These are phyloP conservation scores for Cercospora sojina DNA, from an alignment of 2,329 filamentous ascomycete genomes.

Conservation along the genomic window DNA sequence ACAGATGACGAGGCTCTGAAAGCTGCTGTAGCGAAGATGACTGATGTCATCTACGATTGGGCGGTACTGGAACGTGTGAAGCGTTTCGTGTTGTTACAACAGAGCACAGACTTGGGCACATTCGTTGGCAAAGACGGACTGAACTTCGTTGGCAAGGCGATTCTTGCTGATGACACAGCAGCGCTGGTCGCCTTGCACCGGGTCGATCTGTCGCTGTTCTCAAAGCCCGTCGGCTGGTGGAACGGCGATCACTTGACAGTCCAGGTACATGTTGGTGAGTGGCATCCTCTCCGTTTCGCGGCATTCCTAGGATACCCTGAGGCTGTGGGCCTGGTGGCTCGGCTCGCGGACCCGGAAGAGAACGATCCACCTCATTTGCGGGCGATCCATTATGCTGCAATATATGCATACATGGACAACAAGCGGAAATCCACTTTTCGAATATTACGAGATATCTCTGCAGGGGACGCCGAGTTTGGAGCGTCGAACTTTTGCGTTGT, in stretches of 20 bases:
- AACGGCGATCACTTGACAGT: neutral
- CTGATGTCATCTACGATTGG: neutral
- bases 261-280: neutral
- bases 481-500: neutral
- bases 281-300: neutral
- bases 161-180: neutral
- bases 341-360: neutral
- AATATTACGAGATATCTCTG: neutral
- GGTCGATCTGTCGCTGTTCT: neutral
- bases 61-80: neutral
- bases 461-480: neutral
- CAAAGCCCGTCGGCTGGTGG: neutral
- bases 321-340: neutral
- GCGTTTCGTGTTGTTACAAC: neutral
- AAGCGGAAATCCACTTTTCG: neutral
- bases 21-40: neutral
- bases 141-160: neutral
- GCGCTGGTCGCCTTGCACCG: neutral
- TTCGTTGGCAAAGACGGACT: neutral
- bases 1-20: neutral
- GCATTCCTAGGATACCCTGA: neutral
- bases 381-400: neutral
- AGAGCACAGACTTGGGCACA: neutral
- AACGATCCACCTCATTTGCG: neutral
- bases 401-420: neutral